A percentile compares a stretch with the other conserved stretches of the same genome.
Conservation (phyloP, 1,139 yeast genomes). For the Blastobotrys arbuscula region DNA sequence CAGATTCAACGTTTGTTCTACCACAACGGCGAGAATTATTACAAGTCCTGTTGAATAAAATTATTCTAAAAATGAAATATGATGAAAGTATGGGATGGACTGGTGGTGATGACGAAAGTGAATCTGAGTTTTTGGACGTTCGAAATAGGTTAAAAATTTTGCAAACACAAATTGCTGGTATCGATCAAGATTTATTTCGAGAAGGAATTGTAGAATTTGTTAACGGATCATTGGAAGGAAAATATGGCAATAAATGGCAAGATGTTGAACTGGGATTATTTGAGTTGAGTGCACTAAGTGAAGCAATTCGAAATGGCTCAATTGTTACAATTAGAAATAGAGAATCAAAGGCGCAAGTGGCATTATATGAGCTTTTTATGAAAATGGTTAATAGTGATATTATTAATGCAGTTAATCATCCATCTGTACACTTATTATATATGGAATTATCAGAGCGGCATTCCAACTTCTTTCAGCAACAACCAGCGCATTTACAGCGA, state of each 20-base stretch:
- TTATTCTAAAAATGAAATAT: constrained; percentile 72
- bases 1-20: constrained; percentile 29
- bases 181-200: constrained; percentile 66
- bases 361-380: constrained; percentile 47
- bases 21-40: constrained; percentile 46
- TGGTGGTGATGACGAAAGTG: constrained; percentile 48
- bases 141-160: constrained; percentile 67
- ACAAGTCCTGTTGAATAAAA: constrained; percentile 57
- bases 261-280: constrained; percentile 79
- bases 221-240: constrained; percentile 44
- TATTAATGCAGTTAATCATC: constrained; percentile 46
- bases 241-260: constrained; percentile 50
- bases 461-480: constrained; percentile 48
- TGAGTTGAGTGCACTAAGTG: constrained; percentile 74
- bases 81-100: constrained; percentile 65
- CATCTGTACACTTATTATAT: constrained; percentile 70
- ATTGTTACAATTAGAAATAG: constrained; percentile 55
- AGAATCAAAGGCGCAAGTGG: constrained; percentile 26
- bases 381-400: constrained; percentile 58
- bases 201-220: constrained; percentile 66
- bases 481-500: constrained; percentile 39
- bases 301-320: constrained; percentile 67
- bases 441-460: constrained; percentile 85
- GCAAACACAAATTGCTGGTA: constrained; percentile 78
- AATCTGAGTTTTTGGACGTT: constrained; percentile 73